phyloP scores from a whole-genome alignment of 1,139 yeast species.

The Sugiyamaella neomexicana region DNA sequence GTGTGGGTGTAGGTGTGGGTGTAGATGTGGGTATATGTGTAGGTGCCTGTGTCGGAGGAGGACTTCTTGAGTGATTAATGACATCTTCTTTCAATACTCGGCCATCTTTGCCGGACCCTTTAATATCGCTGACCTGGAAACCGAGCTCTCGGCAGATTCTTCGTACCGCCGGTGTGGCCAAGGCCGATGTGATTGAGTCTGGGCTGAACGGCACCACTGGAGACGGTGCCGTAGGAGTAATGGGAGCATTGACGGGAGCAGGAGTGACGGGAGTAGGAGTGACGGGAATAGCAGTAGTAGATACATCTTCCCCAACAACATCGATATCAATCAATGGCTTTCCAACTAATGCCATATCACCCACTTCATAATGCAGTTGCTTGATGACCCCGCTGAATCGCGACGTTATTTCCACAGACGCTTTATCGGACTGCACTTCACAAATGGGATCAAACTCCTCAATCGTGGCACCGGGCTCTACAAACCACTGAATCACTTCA shows the following conservation, averaged over 20 bases:
- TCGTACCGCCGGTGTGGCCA: constrained; percentile 43
- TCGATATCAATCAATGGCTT: constrained; percentile 40
- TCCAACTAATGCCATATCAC: constrained; percentile 42
- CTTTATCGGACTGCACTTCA: constrained; percentile 43
- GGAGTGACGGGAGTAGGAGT: background rate
- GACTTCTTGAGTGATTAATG: constrained; percentile 18
- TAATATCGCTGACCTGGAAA: constrained; percentile 32
- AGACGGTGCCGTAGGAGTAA: no score
- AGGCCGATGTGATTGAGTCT: constrained; percentile 17
- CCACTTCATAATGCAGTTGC: constrained; percentile 39
- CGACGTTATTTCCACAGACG: constrained; percentile 42
- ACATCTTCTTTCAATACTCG: constrained; percentile 42
- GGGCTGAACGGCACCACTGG: constrained; percentile 1
- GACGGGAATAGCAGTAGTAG: background rate
- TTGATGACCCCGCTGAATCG: constrained; percentile 40
- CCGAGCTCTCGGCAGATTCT: constrained; percentile 37
- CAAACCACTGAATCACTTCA: constrained; percentile 44
- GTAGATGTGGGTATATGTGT: background rate
- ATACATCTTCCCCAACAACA: no score
- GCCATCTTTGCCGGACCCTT: constrained; percentile 41
- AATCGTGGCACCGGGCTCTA: constrained; percentile 41
- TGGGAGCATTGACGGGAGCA: background rate
- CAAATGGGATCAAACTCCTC: constrained; percentile 42
- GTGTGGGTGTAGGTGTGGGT: constrained; percentile 17
- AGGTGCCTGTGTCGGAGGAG: background rate